A percentile compares a stretch with the other conserved stretches of the same genome.
Conservation (phyloP, 1,284 basidiomycete species). For the Sporisorium scitamineum region DNA sequence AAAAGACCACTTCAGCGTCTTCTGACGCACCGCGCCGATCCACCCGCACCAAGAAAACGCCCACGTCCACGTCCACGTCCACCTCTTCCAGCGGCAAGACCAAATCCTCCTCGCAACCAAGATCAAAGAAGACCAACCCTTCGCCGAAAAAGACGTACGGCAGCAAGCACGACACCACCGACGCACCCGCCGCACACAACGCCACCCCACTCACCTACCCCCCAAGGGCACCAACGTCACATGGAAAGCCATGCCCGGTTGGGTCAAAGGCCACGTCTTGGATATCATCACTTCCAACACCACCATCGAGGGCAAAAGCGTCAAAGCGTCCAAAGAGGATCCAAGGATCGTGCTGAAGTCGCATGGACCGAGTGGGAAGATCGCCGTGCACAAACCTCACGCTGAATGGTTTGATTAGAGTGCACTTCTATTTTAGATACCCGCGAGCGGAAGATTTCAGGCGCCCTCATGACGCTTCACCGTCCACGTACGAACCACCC, state of each 20-base stretch:
- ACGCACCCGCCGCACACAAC: conserved; percentile 11
- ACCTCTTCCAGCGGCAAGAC: conserved; percentile 1
- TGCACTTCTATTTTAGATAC: not conserved
- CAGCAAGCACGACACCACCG: conserved; percentile 20
- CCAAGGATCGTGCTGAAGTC: conserved; percentile 17
- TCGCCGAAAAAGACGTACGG: conserved; percentile 16
- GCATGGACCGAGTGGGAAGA: conserved; percentile 24
- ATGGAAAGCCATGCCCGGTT: conserved; percentile 38
- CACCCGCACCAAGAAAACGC: not conserved
- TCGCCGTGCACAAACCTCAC: conserved; percentile 14
- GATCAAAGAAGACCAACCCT: too few relatives aligned
- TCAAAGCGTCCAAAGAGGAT: conserved; percentile 18
- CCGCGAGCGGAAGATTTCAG: not conserved
- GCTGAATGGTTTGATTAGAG: conserved; percentile 25
- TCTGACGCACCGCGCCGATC: conserved; percentile 1
- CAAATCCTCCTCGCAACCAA: not conserved
- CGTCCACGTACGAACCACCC: conserved; percentile 55
- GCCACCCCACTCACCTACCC: conserved; percentile 15
- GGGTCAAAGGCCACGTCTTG: conserved; percentile 23
- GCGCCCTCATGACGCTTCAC: conserved; percentile 34
- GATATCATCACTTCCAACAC: conserved; percentile 14
- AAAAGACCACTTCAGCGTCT: not conserved
- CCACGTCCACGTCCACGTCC: not conserved
- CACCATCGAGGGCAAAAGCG: conserved; percentile 12
- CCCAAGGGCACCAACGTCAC: conserved; percentile 13